These are phyloP conservation scores for Thalassiosira sp. DNA, from an alignment of 352 stramenopile genomes.

Conservation along the genomic window DNA sequence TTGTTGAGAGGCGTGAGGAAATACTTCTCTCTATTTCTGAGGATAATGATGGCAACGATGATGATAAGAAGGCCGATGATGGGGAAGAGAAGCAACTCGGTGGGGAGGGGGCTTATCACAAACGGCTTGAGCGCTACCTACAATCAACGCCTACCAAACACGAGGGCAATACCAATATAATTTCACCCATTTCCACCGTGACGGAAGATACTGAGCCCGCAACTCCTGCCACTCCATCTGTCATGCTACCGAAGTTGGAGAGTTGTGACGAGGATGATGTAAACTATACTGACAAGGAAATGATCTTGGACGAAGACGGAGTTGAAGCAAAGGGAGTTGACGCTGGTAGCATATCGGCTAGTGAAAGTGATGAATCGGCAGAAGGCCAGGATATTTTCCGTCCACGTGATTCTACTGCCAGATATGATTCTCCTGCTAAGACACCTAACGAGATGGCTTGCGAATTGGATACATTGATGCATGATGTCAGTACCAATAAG, in stretches of 20 bases:
- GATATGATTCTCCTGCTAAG: not conserved
- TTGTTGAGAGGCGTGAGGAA: conserved; percentile 8
- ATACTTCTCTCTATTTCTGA: conserved; percentile 5
- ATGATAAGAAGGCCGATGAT: not conserved
- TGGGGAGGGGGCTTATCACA: conserved; percentile 14
- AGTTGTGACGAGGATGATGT: not conserved
- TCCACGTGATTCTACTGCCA: not conserved
- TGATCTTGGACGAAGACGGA: not conserved
- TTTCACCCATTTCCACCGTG: not conserved
- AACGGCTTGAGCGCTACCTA: conserved; percentile 20
- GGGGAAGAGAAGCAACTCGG: conserved; percentile 6
- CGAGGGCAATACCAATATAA: not conserved
- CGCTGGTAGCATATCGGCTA: not conserved
- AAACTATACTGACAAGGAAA: not conserved
- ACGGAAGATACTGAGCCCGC: not conserved
- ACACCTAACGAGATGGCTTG: no score
- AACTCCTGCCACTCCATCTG: not conserved
- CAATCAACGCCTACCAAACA: conserved; percentile 3
- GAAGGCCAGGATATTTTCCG: not conserved
- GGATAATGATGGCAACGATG: conserved; percentile 8
- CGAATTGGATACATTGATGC: no score
- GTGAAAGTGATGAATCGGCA: not conserved
- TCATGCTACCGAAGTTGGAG: not conserved
- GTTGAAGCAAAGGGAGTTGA: not conserved
- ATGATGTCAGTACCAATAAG: no score